Percentiles rank a stretch among this genome's conserved stretches.
These are phyloP conservation scores for Aspergillus pseudonomiae DNA, from an alignment of 2,329 filamentous ascomycete species.

Conservation along the genomic window DNA sequence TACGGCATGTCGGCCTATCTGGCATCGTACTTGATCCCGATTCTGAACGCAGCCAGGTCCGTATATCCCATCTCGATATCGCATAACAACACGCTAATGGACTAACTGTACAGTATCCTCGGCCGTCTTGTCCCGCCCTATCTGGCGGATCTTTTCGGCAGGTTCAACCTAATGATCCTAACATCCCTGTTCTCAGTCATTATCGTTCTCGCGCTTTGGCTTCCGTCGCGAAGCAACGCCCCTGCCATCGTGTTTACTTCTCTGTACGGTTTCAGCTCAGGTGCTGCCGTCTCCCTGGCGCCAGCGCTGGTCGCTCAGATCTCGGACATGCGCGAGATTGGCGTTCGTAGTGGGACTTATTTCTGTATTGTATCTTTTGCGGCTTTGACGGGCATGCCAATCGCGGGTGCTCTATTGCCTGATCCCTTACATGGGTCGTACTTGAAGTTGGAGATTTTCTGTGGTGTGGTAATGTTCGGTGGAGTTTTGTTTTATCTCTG, in stretches of 20 bases:
- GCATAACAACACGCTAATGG: not conserved
- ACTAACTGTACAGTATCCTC: not conserved
- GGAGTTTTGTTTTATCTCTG: constrained; percentile 27
- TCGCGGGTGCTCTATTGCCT: constrained; percentile 32
- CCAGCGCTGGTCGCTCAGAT: constrained; percentile 70
- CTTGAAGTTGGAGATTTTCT: constrained; percentile 29
- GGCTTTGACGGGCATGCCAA: constrained; percentile 55
- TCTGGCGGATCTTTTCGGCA: not conserved
- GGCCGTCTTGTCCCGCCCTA: not conserved
- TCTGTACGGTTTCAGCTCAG: constrained; percentile 71
- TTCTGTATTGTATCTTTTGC: constrained; percentile 66
- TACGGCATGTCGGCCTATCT: constrained; percentile 56
- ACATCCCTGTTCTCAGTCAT: not conserved
- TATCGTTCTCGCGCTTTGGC: constrained; percentile 54
- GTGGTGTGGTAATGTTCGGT: constrained; percentile 30
- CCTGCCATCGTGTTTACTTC: constrained; percentile 66
- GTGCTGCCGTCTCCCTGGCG: constrained; percentile 65
- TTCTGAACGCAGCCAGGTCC: constrained; percentile 52
- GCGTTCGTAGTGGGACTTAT: constrained; percentile 66
- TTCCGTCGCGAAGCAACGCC: constrained; percentile 56
- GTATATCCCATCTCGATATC: not conserved
- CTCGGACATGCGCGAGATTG: constrained; percentile 69
- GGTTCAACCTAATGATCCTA: constrained; percentile 1
- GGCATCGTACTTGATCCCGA: constrained; percentile 56
- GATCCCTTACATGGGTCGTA: constrained; percentile 30